Percentiles rank a stretch among this genome's conserved stretches.
phyloP scores from a whole-genome alignment of 352 stramenopile genomes.

The Pythium scleroteichum region DNA sequence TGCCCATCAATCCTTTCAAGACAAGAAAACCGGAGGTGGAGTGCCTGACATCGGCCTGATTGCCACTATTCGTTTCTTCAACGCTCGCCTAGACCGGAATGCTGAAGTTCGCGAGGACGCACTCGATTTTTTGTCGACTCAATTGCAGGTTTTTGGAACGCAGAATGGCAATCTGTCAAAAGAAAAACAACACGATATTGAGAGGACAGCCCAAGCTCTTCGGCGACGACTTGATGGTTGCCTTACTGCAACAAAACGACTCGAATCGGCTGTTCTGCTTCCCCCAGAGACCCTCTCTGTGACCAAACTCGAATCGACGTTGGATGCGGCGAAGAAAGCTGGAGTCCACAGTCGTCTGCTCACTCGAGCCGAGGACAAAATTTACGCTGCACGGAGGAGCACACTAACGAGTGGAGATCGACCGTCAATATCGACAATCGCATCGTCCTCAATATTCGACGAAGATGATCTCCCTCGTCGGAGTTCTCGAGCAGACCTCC shows the following conservation, averaged over 20 bases:
- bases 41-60: conserved; percentile 39
- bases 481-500: conserved; percentile 12
- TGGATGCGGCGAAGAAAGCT: conserved; percentile 59
- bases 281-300: conserved; percentile 49
- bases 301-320: conserved; percentile 49
- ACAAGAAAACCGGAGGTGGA: conserved; percentile 10
- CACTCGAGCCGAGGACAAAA: conserved; percentile 62
- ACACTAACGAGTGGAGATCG: conserved; percentile 34
- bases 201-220: conserved; percentile 47
- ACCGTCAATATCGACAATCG: conserved; percentile 15
- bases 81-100: conserved; percentile 43
- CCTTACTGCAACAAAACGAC: conserved; percentile 43
- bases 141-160: conserved; percentile 55
- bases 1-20: conserved; percentile 35
- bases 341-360: conserved; percentile 62
- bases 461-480: conserved; percentile 7
- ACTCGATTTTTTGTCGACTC: conserved; percentile 45
- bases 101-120: conserved; percentile 64
- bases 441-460: conserved; percentile 3
- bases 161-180: conserved; percentile 29
- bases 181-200: conserved; percentile 35
- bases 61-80: conserved; percentile 61
- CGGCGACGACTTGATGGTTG: conserved; percentile 49
- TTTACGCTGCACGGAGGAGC: conserved; percentile 34
- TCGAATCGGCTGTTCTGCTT: conserved; percentile 48